Conservation (phyloP, 139 green algal species). For the Closterium sp. region DNA sequence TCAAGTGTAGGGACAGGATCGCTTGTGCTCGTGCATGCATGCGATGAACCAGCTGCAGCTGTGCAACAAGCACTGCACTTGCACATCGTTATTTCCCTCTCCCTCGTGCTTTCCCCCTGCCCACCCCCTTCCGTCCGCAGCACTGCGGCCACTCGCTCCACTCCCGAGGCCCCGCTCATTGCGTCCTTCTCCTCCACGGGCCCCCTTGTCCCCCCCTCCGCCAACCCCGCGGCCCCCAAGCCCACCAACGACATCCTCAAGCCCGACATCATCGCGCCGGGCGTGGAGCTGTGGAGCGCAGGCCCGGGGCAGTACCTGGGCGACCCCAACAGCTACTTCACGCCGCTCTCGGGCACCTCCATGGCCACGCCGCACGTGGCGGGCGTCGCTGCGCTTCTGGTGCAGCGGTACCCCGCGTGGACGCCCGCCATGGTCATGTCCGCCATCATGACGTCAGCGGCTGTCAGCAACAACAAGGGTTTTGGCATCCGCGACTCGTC, state of each 20-base stretch:
- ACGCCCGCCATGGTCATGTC: constrained; percentile 9
- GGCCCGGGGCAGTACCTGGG: neutral
- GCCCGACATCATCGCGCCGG: constrained; percentile 3
- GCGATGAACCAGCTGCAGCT: neutral
- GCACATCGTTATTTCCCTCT: no score
- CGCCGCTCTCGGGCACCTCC: constrained; percentile 7
- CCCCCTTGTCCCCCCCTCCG: neutral
- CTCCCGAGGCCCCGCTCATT: neutral
- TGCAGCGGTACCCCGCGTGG: constrained; percentile 13
- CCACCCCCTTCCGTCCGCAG: neutral
- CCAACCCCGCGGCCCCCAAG: neutral
- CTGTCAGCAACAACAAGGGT: neutral
- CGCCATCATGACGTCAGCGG: neutral
- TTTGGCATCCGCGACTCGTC: neutral
- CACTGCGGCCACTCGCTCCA: neutral
- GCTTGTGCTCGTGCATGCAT: no score
- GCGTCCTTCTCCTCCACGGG: neutral
- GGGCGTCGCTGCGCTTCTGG: constrained; percentile 12
- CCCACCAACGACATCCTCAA: constrained; percentile 4
- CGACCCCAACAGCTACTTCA: neutral
- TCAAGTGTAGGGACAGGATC: no score
- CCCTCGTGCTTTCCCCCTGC: neutral
- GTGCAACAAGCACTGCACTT: neutral
- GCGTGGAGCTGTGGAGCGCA: neutral
- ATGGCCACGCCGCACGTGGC: constrained; percentile 25